These are phyloP conservation scores for Cicer bijugum DNA, from an alignment of 306 rosid genomes.

Conservation along the genomic window DNA sequence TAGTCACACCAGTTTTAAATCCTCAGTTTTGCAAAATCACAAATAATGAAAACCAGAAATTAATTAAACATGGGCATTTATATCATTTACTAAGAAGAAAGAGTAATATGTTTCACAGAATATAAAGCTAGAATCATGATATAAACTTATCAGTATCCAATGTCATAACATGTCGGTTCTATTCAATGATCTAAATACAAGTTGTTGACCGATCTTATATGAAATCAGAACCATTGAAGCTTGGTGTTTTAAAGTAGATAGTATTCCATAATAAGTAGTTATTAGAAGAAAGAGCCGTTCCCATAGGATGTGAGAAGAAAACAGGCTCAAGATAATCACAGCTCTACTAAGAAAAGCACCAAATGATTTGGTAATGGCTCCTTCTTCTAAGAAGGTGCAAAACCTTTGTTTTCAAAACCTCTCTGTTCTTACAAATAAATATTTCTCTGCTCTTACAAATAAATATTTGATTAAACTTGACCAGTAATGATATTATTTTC, in stretches of 20 bases:
- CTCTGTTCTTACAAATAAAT: no score
- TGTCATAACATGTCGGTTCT: conserved; percentile 21
- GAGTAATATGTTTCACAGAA: background rate
- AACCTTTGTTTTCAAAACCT: background rate
- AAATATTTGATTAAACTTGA: conserved; percentile 26
- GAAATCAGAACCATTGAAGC: background rate
- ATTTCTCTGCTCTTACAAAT: conserved; percentile 19
- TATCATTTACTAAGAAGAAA: conserved; percentile 14
- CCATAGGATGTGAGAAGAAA: background rate
- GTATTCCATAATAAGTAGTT: background rate
- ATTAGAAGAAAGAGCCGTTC: conserved; percentile 14
- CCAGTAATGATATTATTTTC: conserved; percentile 1
- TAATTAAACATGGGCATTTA: conserved; percentile 16
- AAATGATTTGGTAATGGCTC: background rate
- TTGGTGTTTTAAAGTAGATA: conserved; percentile 3
- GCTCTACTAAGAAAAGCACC: conserved; percentile 22
- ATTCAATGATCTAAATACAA: conserved; percentile 27
- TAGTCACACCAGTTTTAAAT: conserved; percentile 59
- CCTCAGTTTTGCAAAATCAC: conserved; percentile 51
- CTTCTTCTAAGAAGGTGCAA: no score
- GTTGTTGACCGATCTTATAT: conserved; percentile 27
- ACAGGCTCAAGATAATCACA: conserved; percentile 13
- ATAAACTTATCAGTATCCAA: conserved; percentile 33
- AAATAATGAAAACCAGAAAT: conserved; percentile 31
- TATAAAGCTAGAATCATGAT: conserved; percentile 2